Conservation (phyloP, 2,329 filamentous ascomycete species). For the Cordyceps javanica region DNA sequence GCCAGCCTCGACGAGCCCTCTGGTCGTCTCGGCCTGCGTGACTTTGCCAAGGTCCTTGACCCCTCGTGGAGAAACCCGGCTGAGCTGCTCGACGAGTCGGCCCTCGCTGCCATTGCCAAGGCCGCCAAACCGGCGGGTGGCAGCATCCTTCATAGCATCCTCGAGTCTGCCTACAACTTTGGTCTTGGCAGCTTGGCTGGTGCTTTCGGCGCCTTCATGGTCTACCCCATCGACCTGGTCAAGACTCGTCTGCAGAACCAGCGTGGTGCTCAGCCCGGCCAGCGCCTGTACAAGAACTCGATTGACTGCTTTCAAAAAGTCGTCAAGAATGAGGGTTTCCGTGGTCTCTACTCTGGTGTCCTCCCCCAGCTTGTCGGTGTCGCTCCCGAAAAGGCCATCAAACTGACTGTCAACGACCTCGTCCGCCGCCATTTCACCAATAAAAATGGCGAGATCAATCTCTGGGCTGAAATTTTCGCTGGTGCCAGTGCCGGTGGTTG, state of each 20-base stretch:
- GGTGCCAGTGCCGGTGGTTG: constrained; percentile 87
- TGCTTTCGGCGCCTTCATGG: constrained; percentile 98
- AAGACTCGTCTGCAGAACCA: constrained; percentile 99
- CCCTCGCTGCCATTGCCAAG: constrained; percentile 32
- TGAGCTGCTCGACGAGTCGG: constrained; percentile 46
- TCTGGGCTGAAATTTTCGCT: constrained; percentile 70
- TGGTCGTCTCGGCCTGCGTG: constrained; percentile 70
- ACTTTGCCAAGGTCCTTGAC: constrained; percentile 94
- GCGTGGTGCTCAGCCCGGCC: constrained; percentile 71
- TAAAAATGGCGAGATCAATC: constrained; percentile 67
- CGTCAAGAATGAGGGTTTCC: constrained; percentile 82
- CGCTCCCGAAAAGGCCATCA: constrained; percentile 98
- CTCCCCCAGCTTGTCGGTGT: constrained; percentile 93
- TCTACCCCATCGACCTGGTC: constrained; percentile 97
- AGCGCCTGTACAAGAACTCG: constrained; percentile 93
- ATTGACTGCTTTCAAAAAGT: constrained; percentile 93
- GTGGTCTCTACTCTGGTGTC: constrained; percentile 88
- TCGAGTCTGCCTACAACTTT: constrained; percentile 80
- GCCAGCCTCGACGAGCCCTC: constrained; percentile 87
- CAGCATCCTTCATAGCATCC: constrained; percentile 51
- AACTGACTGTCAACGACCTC: constrained; percentile 95
- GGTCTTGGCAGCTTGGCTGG: constrained; percentile 81
- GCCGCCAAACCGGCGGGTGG: constrained; percentile 18
- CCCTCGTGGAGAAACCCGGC: constrained; percentile 73
- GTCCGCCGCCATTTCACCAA: constrained; percentile 72